Base-by-base conservation (phyloP, 2,329 filamentous ascomycete species). In the Ceratocystis cubensis region DNA sequence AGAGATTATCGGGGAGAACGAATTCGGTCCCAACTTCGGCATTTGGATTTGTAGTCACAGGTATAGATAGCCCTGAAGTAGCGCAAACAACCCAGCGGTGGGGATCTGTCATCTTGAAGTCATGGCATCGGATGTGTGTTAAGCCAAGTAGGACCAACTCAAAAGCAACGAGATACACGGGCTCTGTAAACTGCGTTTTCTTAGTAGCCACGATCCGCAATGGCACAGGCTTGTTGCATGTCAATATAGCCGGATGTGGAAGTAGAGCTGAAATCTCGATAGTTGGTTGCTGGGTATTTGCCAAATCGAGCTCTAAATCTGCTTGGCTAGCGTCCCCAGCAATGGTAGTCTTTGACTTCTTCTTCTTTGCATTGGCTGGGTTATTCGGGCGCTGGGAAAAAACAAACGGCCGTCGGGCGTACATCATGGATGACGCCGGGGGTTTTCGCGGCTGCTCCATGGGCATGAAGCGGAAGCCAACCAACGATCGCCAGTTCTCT, bases 231-330 rank as follows among this genome's bases (percentile, higher is more conserved):
- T 92, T 83, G 74, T 96, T 95, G 77, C 92, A 96, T 0, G 92
- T 96, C 63, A 97, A 78, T 57, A 96, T 88, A 2, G 90, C 82
- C 3, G 94, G 94, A 72, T 91, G 89, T 0, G 94, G 94, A 41
- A 99, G 78, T 44, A 93, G 84, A 3, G 89, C 90, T 71, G 83
- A 83, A 64, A 87, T 78, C 70, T 96, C 92, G 56, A 96, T 81
- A 3, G 86, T 87, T 13, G 94, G 85, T 1, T 84, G 81, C 71
- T 63, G 64, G 5, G 69, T 70, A 25, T 70, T 69, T 30, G 70
- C 68, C 44, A n/a, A 13, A 57, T 59, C 61, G 8, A 44, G 37
- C 13, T n/a, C 61, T 25, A 70, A 46, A 33, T 69, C 28, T 28
- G 17, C 45, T 8, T 37, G 20, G 8, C 50, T 30, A 7, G 30